These are phyloP conservation scores for Paralagenidium karlingii DNA, from an alignment of 352 stramenopile genomes.

Conservation along the genomic window DNA sequence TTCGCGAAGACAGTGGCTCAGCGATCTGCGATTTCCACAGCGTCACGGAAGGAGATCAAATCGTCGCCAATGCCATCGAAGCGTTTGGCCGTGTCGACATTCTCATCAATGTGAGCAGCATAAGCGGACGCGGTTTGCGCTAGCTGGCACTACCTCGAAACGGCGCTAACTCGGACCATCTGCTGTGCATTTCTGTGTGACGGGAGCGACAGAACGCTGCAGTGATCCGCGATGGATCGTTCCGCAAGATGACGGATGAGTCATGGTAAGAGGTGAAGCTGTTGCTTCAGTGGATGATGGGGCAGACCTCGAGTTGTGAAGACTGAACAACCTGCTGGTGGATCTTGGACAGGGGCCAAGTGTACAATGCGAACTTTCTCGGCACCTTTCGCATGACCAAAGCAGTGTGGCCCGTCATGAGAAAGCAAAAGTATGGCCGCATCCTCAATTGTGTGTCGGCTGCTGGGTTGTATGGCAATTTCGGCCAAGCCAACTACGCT, in stretches of 20 bases:
- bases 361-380: conserved; percentile 43
- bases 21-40: conserved; percentile 35
- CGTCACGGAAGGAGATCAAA: conserved; percentile 26
- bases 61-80: conserved; percentile 30
- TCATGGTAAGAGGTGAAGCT: conserved; percentile 22
- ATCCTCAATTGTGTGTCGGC: conserved; percentile 62
- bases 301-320: neutral
- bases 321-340: neutral
- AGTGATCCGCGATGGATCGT: conserved; percentile 57
- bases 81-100: conserved; percentile 46
- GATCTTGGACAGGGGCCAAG: conserved; percentile 23
- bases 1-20: conserved; percentile 19
- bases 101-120: conserved; percentile 70
- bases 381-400: conserved; percentile 50
- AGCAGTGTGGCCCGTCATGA: conserved; percentile 58
- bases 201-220: conserved; percentile 69
- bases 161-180: too few species aligned
- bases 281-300: neutral
- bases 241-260: conserved; percentile 55
- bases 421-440: conserved; percentile 50
- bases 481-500: conserved; percentile 67
- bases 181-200: too few species aligned
- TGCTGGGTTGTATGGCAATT: conserved; percentile 60
- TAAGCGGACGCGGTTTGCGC: too few species aligned
- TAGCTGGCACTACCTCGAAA: too few species aligned